phyloP scores from a whole-genome alignment of 2,329 filamentous ascomycete species.

The Pseudogymnoascus sp. region DNA sequence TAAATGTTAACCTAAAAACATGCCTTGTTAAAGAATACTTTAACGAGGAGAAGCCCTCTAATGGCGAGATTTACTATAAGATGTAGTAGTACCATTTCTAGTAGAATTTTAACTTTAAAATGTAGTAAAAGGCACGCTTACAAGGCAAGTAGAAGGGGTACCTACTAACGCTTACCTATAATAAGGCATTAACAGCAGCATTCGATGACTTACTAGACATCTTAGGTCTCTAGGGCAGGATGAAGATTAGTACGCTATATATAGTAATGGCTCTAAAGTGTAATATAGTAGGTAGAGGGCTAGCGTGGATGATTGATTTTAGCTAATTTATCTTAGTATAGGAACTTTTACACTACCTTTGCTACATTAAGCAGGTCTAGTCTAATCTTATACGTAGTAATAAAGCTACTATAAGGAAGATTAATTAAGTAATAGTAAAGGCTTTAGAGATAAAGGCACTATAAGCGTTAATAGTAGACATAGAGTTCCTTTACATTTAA shows the following conservation, averaged over 20 bases:
- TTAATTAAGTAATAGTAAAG: not conserved
- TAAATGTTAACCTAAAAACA: conserved; percentile 19
- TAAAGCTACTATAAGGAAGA: not conserved
- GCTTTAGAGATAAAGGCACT: not conserved
- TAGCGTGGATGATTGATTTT: not conserved
- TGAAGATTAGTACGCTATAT: conserved; percentile 14
- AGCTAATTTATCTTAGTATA: not conserved
- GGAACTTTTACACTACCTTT: conserved; percentile 7
- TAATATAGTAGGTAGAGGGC: conserved; percentile 10
- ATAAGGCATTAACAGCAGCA: conserved; percentile 9
- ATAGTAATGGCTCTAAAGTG: conserved; percentile 13
- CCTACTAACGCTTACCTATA: not conserved
- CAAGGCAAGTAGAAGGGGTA: not conserved
- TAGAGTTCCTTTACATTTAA: not conserved
- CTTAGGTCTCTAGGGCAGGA: conserved; percentile 12
- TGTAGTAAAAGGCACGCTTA: conserved; percentile 15
- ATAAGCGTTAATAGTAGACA: not conserved
- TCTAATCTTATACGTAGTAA: not conserved
- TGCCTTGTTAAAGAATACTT: conserved; percentile 25
- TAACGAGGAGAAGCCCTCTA: conserved; percentile 21
- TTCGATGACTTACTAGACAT: conserved; percentile 15
- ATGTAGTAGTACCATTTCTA: conserved; percentile 21
- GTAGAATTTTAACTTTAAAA: conserved; percentile 12
- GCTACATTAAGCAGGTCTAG: not conserved
- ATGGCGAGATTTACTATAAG: conserved; percentile 27